phyloP scores from a whole-genome alignment of 208 protist genomes.

The Tritrichomonas foetus region DNA sequence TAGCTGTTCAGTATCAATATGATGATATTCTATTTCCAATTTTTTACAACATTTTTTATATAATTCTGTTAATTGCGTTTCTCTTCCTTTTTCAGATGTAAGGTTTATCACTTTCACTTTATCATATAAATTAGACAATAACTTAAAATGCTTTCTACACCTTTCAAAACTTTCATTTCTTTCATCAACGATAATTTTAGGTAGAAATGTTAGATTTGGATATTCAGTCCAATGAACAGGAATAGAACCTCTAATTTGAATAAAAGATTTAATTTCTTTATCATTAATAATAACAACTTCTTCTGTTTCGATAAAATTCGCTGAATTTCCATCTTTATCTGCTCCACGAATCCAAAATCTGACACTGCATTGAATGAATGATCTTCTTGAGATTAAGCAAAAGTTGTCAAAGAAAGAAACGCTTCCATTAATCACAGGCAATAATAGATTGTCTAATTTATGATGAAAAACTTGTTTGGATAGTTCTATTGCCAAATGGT shows the following conservation, averaged over 20 bases:
- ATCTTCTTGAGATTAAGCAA: background rate
- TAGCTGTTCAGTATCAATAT: background rate
- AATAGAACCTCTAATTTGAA: conserved; percentile 7
- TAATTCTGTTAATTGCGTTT: background rate
- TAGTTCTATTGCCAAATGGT: background rate
- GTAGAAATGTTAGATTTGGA: background rate
- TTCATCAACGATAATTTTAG: background rate
- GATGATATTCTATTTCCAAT: background rate
- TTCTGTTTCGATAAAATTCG: conserved; percentile 26
- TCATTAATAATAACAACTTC: background rate
- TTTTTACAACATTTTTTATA: background rate
- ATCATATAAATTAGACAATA: background rate
- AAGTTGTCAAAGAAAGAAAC: background rate
- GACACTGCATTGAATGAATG: background rate
- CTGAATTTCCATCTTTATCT: background rate
- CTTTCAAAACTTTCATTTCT: background rate
- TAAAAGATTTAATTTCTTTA: background rate
- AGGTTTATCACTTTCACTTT: background rate
- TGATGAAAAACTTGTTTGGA: background rate
- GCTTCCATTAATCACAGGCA: background rate
- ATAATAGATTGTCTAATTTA: background rate
- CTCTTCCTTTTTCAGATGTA: background rate
- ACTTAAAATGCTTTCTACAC: background rate
- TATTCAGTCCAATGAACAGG: background rate
- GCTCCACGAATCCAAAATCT: background rate